Evolutionary conservation across 768 basidiomycete species (phyloP).

Genomic region (Lentinula lateritia): DNA sequence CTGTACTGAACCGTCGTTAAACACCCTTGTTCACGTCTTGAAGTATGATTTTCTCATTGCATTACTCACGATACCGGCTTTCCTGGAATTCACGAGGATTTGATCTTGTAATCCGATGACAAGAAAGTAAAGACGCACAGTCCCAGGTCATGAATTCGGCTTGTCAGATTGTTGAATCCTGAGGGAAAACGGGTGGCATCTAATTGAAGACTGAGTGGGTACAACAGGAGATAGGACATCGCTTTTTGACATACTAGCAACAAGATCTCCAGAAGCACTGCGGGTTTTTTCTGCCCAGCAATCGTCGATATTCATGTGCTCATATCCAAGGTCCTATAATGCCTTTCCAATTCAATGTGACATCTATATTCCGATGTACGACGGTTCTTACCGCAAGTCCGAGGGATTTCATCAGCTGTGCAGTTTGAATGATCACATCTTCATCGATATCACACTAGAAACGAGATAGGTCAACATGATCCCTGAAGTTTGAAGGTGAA

Average conservation of each 20-base stretch:
- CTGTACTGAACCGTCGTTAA: constrained; percentile 40
- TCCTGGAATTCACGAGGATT: constrained; percentile 23
- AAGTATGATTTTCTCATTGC: not conserved
- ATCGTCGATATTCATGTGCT: constrained; percentile 57
- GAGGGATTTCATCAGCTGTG: constrained; percentile 43
- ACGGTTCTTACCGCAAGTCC: constrained; percentile 39
- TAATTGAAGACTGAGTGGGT: constrained; percentile 12
- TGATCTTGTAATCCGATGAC: too few relatives aligned
- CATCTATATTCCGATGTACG: not conserved
- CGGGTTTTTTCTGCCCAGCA: constrained; percentile 60
- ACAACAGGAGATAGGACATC: not conserved
- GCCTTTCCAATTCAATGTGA: not conserved
- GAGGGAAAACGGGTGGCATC: constrained; percentile 48
- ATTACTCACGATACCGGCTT: constrained; percentile 53
- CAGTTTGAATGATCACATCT: constrained; percentile 41
- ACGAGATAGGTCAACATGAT: not conserved
- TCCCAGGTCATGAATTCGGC: constrained; percentile 49
- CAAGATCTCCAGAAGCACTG: constrained; percentile 45
- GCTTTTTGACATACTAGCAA: constrained; percentile 36
- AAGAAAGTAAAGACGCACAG: constrained; percentile 33
- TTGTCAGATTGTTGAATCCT: constrained; percentile 53
- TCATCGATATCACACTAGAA: constrained; percentile 58
- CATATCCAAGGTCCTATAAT: constrained; percentile 50
- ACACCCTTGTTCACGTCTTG: too few relatives aligned
- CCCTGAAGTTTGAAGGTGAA: not conserved